Evolutionary conservation across 768 basidiomycete species (phyloP), one percentile per base, ranked within the genome.

Genomic region (Ramaria sp.): DNA sequence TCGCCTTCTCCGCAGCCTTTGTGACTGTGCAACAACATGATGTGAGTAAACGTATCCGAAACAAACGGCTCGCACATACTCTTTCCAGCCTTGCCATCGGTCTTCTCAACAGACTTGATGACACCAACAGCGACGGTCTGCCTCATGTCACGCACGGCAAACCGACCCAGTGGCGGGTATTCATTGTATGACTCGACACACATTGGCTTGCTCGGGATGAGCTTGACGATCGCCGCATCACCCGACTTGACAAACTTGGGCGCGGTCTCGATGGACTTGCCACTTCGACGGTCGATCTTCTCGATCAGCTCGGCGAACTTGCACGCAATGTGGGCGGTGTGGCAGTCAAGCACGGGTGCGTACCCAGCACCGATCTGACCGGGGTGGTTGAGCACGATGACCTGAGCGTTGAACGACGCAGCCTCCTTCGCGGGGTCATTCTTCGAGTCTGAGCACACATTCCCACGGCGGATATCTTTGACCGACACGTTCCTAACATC

Each of bases 241-340:
- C 96, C 96, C 59, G 91, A 94, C 82, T 97, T 99, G 84, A 99
- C 88, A 75, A 91, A 93, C 76, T 99, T 99, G 76, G 96, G 96
- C 57, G 70, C 30, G 67, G 77, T 75, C 73, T 96, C 94, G 59
- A 96, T 80, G 51, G 81, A 78, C 78, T 97, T 97, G 73, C 95
- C 95, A 70, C 89, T 87, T 72, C 95, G 92, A 71, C 95, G 91
- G 78, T 98, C 96, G 71, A 99, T 95, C 84, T 96, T 99, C 83
- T 98, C 93, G 68, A 94, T 78, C 73, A 98, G 85, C 75, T 96
- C 93, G 63, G 91, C 82, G 76, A 99, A 98, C 78, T 96, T 97
- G 87, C 95, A 97, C 62, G 94, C 95, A 68, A 97, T 96, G 83
- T 97, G 95, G 73, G 95, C 95, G 61, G 95, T 99, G 84, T 99